Base-by-base conservation (phyloP, 116 monocot species). In the Trichopus zeylanicus region DNA sequence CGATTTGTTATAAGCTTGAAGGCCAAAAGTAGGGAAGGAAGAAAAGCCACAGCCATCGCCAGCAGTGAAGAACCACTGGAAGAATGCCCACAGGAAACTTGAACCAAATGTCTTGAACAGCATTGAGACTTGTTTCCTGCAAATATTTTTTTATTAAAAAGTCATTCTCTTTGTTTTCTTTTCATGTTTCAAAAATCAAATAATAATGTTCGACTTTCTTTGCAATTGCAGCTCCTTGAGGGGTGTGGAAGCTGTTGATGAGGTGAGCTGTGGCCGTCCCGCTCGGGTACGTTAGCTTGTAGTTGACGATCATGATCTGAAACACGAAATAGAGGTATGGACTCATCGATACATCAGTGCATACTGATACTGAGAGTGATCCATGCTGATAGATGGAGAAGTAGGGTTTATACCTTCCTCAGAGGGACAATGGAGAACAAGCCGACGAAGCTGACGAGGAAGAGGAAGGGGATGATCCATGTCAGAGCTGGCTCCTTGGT, bases 361-460 rank as follows among this genome's bases (percentile, higher is more conserved):
- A n/a, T n/a, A n/a, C n/a, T n/a, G n/a, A n/a, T n/a, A n/a, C n/a
- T n/a, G n/a, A n/a, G n/a, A n/a, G n/a, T n/a, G n/a, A n/a, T n/a
- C n/a, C n/a, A n/a, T n/a, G n/a, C n/a, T n/a, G n/a, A n/a, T n/a
- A n/a, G n/a, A n/a, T n/a, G n/a, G n/a, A n/a, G n/a, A n/a, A n/a
- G n/a, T n/a, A n/a, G n/a, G n/a, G n/a, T n/a, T n/a, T 35, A 35
- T 13, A 71, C 71, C 64, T 65, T 71, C 5, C 71, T 30, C 32
- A 71, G 21, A 2, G 71, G 64, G 0, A 71, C 71, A n/a, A 62
- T 26, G 2, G 58, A 35, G 37, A 72, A 65, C 29, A 72, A 46
- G 10, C 72, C 72, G 7, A 72, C 42, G 31, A 72, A 72, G 53
- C 72, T 72, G 38, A 72, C 59, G 20, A 31, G 16, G n/a, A 65